These are phyloP conservation scores for Physocladia obscura DNA, from an alignment of 192 early-diverging fungal genomes.

Conservation along the genomic window DNA sequence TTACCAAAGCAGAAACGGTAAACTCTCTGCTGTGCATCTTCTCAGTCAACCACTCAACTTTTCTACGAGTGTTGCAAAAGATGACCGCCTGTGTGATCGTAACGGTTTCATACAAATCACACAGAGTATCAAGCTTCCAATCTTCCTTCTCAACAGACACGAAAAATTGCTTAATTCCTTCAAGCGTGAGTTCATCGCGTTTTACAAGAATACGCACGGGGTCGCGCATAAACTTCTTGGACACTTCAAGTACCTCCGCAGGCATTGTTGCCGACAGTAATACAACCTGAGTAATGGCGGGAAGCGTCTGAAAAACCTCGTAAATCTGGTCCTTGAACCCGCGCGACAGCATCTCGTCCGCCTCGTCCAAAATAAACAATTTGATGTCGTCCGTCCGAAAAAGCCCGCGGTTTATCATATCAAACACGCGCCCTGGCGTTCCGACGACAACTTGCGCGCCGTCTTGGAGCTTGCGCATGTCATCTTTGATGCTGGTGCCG, in stretches of 20 bases:
- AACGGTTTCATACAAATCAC: constrained; percentile 94
- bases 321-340: constrained; percentile 87
- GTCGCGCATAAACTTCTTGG: constrained; percentile 97
- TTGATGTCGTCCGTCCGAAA: constrained; percentile 84
- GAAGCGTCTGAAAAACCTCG: constrained; percentile 79
- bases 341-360: constrained; percentile 97
- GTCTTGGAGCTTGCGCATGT: constrained; percentile 73
- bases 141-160: constrained; percentile 98
- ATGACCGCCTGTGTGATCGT: constrained; percentile 99
- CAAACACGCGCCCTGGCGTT: constrained; percentile 94
- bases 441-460: constrained; percentile 95
- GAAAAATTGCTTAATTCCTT: constrained; percentile 99
- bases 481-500: constrained; percentile 91
- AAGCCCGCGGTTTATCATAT: constrained; percentile 94
- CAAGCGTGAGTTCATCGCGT: constrained; percentile 97
- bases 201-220: constrained; percentile 98
- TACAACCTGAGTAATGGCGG: constrained; percentile 93
- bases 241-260: constrained; percentile 91
- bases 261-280: constrained; percentile 97
- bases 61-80: constrained; percentile 94
- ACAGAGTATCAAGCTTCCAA: constrained; percentile 97
- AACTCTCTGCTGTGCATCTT: constrained; percentile 87
- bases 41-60: constrained; percentile 97
- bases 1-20: constrained; percentile 95
- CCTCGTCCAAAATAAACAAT: constrained; percentile 99